Conservation (phyloP, 23 red algal species). For the Agarophyton chilense region DNA sequence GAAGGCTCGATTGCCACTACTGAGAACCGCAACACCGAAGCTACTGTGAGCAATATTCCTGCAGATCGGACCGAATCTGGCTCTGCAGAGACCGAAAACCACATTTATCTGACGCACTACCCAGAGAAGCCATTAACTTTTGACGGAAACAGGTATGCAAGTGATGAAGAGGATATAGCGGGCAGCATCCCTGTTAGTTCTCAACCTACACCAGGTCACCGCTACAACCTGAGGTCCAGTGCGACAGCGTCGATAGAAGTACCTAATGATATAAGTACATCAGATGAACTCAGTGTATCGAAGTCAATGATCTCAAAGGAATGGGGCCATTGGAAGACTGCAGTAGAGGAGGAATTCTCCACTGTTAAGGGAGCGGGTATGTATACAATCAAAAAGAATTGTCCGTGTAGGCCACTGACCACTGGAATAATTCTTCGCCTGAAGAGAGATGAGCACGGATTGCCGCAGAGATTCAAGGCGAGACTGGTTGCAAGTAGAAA, state of each 20-base stretch:
- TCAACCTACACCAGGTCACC: background rate
- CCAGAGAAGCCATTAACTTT: background rate
- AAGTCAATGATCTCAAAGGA: background rate
- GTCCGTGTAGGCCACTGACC: background rate
- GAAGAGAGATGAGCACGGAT: conserved; percentile 39
- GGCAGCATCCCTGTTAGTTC: too few relatives aligned
- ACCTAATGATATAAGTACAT: background rate
- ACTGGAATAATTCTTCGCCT: conserved; percentile 33
- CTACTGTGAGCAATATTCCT: background rate
- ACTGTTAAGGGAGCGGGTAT: background rate
- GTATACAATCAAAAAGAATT: background rate
- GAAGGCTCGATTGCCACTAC: too few relatives aligned
- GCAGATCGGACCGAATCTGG: background rate
- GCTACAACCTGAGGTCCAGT: background rate
- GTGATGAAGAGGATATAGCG: background rate
- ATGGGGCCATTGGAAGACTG: conserved; percentile 24
- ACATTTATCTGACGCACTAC: background rate
- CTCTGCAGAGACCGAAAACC: background rate
- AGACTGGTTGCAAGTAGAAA: conserved; percentile 55
- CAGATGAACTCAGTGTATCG: conserved; percentile 2
- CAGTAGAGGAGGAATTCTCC: conserved; percentile 37
- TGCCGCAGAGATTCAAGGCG: background rate
- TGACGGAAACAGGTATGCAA: background rate
- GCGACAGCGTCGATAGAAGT: background rate
- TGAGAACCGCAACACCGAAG: background rate